These are phyloP conservation scores for Penicilliopsis zonata DNA, from an alignment of 495 filamentous ascomycete species.

Conservation along the genomic window DNA sequence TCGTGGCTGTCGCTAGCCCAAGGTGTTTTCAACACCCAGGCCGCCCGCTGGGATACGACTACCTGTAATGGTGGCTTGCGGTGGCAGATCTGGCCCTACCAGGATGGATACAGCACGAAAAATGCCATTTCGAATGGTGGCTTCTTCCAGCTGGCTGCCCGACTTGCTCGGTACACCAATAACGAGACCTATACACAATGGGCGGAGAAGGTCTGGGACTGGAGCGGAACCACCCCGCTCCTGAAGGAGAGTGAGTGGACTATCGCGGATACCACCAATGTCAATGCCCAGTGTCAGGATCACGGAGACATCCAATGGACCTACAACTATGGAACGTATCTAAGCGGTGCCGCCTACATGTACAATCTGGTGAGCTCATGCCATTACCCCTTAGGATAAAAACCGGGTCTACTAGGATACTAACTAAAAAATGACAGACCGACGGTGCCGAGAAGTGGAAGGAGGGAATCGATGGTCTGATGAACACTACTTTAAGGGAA, in stretches of 20 bases:
- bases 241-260: constrained; percentile 34
- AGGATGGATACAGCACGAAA: constrained; percentile 71
- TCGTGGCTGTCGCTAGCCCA: constrained; percentile 51
- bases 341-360: constrained; percentile 66
- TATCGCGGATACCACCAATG: constrained; percentile 56
- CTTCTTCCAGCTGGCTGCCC: constrained; percentile 73
- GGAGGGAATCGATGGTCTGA: constrained; percentile 39
- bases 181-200: constrained; percentile 67
- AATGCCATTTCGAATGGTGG: constrained; percentile 70
- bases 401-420: no score
- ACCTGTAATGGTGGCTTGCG: constrained; percentile 67
- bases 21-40: constrained; percentile 54
- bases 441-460: constrained; percentile 41
- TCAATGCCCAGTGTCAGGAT: constrained; percentile 42
- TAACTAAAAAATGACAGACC: constrained; percentile 16
- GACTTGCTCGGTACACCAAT: constrained; percentile 60
- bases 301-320: constrained; percentile 59
- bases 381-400: neutral
- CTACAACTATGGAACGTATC: constrained; percentile 64
- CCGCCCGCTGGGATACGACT: constrained; percentile 50
- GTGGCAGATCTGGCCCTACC: constrained; percentile 79
- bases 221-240: constrained; percentile 48
- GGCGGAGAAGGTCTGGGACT: constrained; percentile 61
- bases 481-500: constrained; percentile 30
- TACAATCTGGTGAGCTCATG: constrained; percentile 47